Conservation (phyloP, 805 yeast genomes). For the Saturnispora saitoi region DNA sequence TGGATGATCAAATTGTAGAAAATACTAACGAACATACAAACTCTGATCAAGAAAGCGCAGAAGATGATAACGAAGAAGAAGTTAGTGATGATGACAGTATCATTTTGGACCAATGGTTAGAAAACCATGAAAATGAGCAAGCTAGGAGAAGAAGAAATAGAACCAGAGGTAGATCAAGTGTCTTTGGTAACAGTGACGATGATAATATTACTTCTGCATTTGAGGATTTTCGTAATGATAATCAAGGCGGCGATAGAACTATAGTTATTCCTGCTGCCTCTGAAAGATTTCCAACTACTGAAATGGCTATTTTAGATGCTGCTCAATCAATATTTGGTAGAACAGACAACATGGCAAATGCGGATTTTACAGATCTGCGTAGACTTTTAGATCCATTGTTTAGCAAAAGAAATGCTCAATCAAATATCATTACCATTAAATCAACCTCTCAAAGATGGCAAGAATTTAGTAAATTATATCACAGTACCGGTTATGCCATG, state of each 20-base stretch:
- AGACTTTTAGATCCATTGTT: slow-evolving; percentile 13
- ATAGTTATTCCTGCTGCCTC: slow-evolving; percentile 6
- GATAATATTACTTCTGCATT: slow-evolving; percentile 15
- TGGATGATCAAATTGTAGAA: slow-evolving; percentile 20
- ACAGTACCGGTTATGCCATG: slow-evolving; percentile 15
- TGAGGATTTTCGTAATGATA: neutral
- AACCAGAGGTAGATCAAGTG: slow-evolving; percentile 11
- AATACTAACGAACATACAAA: slow-evolving; percentile 9
- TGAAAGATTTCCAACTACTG: neutral
- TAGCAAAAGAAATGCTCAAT: slow-evolving; percentile 10
- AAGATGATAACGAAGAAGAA: slow-evolving; percentile 18
- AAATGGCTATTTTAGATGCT: slow-evolving; percentile 4
- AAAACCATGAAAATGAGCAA: slow-evolving; percentile 23
- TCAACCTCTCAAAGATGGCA: slow-evolving; percentile 61
- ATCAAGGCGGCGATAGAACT: neutral
- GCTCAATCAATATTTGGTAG: slow-evolving; percentile 11
- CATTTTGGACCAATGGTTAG: slow-evolving; percentile 27
- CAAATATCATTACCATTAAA: slow-evolving; percentile 15
- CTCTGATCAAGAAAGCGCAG: slow-evolving; percentile 16
- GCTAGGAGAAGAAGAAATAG: slow-evolving; percentile 17
- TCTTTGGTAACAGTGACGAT: slow-evolving; percentile 18
- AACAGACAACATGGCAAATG: neutral
- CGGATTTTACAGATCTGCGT: slow-evolving; percentile 8
- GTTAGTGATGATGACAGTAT: slow-evolving; percentile 25
- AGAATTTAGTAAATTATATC: slow-evolving; percentile 45